A percentile compares a stretch with the other conserved stretches of the same genome.
These are phyloP conservation scores for Rhinocladiella similis DNA, from an alignment of 2,329 filamentous ascomycete species.

Conservation along the genomic window DNA sequence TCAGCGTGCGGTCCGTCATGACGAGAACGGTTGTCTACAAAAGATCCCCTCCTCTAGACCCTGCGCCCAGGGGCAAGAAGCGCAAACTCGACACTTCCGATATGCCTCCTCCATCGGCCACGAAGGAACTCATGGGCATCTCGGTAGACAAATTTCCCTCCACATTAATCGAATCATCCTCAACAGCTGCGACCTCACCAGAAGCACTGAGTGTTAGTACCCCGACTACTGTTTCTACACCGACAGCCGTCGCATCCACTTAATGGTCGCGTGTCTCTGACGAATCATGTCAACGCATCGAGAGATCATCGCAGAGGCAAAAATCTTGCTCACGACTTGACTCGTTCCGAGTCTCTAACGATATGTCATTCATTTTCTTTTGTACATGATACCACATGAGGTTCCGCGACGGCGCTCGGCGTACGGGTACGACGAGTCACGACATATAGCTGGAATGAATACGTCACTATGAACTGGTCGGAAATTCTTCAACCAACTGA, in stretches of 20 bases:
- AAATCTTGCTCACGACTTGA: neutral
- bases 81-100: slow-evolving; percentile 60
- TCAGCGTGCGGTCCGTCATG: slow-evolving; percentile 81
- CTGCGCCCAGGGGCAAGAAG: slow-evolving; percentile 89
- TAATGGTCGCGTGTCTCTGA: neutral
- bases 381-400: slow-evolving; percentile 26
- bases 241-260: slow-evolving; percentile 12
- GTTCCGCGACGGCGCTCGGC: slow-evolving; percentile 23
- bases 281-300: too few relatives aligned
- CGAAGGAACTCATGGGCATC: slow-evolving; percentile 14
- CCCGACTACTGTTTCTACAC: slow-evolving; percentile 9
- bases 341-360: slow-evolving; percentile 12
- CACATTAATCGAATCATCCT: slow-evolving; percentile 13
- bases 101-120: slow-evolving; percentile 21
- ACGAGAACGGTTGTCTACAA: slow-evolving; percentile 94
- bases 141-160: slow-evolving; percentile 18
- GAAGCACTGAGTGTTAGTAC: slow-evolving; percentile 4
- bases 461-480: neutral
- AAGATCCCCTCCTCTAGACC: slow-evolving; percentile 69
- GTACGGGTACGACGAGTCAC: slow-evolving; percentile 18
- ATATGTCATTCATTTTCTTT: slow-evolving; percentile 12
- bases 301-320: too few relatives aligned
- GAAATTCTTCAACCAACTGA: slow-evolving; percentile 1
- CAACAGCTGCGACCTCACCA: slow-evolving; percentile 3
- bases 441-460: slow-evolving; percentile 9